These are phyloP conservation scores for Colletotrichum abscissum DNA, from an alignment of 2,329 filamentous ascomycete genomes.

Conservation along the genomic window DNA sequence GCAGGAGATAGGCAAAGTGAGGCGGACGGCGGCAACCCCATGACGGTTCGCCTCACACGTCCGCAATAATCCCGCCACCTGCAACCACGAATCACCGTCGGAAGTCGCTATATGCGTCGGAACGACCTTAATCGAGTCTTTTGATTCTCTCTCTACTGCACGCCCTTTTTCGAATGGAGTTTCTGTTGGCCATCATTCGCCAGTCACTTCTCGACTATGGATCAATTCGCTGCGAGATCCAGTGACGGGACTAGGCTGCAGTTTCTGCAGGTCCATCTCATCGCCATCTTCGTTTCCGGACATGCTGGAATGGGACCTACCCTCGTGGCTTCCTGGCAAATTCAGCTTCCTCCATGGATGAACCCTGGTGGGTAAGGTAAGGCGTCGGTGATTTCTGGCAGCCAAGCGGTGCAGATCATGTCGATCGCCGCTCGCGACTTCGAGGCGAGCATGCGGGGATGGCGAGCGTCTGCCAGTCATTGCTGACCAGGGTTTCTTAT, in stretches of 20 bases:
- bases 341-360: conserved; percentile 17
- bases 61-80: conserved; percentile 14
- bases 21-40: conserved; percentile 34
- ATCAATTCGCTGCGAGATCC: conserved; percentile 33
- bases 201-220: conserved; percentile 30
- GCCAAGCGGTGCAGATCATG: conserved; percentile 16
- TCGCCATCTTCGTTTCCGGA: conserved; percentile 1
- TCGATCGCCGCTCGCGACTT: conserved; percentile 22
- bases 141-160: not conserved
- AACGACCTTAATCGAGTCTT: not conserved
- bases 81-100: conserved; percentile 19
- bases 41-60: conserved; percentile 33
- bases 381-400: conserved; percentile 12
- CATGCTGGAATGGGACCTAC: conserved; percentile 3
- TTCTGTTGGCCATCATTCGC: conserved; percentile 13
- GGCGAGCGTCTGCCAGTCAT: not conserved
- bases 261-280: conserved; percentile 32
- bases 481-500: not conserved
- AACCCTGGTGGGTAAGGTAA: conserved; percentile 31
- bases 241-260: conserved; percentile 27
- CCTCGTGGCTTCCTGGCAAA: conserved; percentile 29
- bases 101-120: not conserved
- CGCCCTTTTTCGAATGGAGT: not conserved
- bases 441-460: conserved; percentile 29
- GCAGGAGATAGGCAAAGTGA: conserved; percentile 37